A percentile compares a stretch with the other conserved stretches of the same genome.
Conservation (phyloP, 2,329 filamentous ascomycete genomes). For the Trichoderma semiorbis region DNA sequence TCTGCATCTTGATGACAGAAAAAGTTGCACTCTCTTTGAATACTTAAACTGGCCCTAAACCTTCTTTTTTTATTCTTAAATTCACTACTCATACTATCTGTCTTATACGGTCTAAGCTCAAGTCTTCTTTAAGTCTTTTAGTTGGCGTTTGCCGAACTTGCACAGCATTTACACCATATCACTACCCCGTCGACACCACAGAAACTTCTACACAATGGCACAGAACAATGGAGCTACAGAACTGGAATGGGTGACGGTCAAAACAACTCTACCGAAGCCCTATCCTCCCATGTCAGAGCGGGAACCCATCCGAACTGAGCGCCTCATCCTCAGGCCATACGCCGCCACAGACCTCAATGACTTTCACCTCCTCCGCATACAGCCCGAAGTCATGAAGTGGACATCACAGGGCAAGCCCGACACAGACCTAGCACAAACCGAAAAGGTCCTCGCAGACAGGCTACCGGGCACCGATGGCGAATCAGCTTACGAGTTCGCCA, state of each 20-base stretch:
- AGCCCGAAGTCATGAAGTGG: constrained; percentile 62
- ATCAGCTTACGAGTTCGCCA: constrained; percentile 54
- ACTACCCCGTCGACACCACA: neutral
- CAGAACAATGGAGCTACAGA: constrained; percentile 16
- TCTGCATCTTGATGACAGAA: neutral
- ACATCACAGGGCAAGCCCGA: constrained; percentile 45
- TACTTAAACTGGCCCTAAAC: neutral
- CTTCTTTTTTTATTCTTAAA: neutral
- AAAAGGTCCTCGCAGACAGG: constrained; percentile 36
- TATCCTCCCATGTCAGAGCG: constrained; percentile 41
- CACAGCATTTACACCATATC: neutral
- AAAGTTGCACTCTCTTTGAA: neutral
- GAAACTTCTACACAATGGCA: constrained; percentile 20
- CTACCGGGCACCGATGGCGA: constrained; percentile 45
- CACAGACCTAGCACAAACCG: constrained; percentile 42
- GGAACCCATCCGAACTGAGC: constrained; percentile 44
- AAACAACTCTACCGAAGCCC: constrained; percentile 47
- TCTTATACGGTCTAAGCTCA: neutral
- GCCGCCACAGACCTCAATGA: constrained; percentile 47
- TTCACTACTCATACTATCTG: neutral
- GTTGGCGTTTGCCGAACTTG: neutral
- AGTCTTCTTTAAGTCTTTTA: neutral
- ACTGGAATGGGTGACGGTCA: constrained; percentile 40
- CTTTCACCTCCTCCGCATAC: constrained; percentile 50
- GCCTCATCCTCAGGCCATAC: constrained; percentile 54